Base-by-base conservation (phyloP, 1,284 basidiomycete genomes). In the Wolfiporia cocos region DNA sequence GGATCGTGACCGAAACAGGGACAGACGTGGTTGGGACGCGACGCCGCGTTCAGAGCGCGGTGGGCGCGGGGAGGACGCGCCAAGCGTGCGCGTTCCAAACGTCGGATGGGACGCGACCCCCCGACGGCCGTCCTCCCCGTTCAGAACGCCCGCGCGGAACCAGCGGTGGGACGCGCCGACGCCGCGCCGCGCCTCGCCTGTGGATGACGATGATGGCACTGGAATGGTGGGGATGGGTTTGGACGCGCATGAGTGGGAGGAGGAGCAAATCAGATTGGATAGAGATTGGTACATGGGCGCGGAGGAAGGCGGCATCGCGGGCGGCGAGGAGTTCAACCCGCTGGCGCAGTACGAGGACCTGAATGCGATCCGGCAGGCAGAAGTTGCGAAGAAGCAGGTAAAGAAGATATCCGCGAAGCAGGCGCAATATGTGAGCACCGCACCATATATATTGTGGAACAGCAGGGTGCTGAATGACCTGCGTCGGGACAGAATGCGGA, bases 221-320 rank as follows among this genome's bases (percentile, higher is more conserved):
- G 75, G 66, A 28, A 69, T 69, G 32, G 40, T 19, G 18, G 44
- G 23, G 63, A 24, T 73, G 28, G 79, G 70, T 11, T 63, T 86
- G 21, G 82, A 86, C 56, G 72, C 76, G 24, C 73, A 87, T 42
- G 93, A 94, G 54, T 97, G 92, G 92, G 93, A 95, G 59, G 92
- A 96, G 53, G 93, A 96, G 61, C 91, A 95, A 60, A 74, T 92
- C 6, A 74, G 76, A 35, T 59, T 96, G 54, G 93, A 97, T 61
- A 73, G 93, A 14, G 92, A 95, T 59, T 98, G 93, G 93, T 98
- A 97, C 59, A 86, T 80, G 47, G 80, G 81, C 31, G 89, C 90
- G 26, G 92, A 95, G 57, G 91, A 92, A 49, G 86, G 88, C 17
- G 84, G 78, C 2, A 71, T 92, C 11, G 81, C 84, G 4, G 92